phyloP scores from a whole-genome alignment of 495 filamentous ascomycete genomes.

The Penicillium angulare region DNA sequence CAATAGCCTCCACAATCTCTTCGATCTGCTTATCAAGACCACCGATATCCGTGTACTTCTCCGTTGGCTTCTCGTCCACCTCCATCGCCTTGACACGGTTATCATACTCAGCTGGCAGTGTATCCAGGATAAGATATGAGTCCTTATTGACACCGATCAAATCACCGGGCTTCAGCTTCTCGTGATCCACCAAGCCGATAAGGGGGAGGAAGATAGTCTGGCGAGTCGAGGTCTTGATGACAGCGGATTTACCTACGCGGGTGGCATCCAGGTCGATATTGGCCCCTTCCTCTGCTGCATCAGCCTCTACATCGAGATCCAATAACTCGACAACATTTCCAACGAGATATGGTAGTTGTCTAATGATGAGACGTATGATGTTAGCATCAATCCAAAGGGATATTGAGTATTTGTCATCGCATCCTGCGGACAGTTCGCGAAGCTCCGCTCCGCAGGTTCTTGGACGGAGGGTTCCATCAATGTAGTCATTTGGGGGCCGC shows the following conservation, averaged over 20 bases:
- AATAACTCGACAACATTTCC: constrained; percentile 97
- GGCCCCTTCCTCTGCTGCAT: constrained; percentile 94
- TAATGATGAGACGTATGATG: constrained; percentile 32
- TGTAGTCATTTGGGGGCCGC: constrained; percentile 12
- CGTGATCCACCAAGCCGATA: constrained; percentile 93
- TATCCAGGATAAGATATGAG: constrained; percentile 97
- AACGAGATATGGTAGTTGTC: constrained; percentile 96
- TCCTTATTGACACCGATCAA: constrained; percentile 99
- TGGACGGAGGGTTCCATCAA: neutral
- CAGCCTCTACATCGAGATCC: constrained; percentile 93
- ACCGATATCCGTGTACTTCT: constrained; percentile 98
- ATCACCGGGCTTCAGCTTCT: constrained; percentile 89
- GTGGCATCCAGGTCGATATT: constrained; percentile 99
- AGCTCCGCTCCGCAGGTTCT: neutral
- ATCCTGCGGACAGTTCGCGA: neutral
- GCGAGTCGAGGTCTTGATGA: constrained; percentile 99
- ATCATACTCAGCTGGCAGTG: constrained; percentile 98
- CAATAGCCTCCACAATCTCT: constrained; percentile 98
- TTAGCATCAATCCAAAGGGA: neutral
- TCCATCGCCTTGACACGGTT: constrained; percentile 99
- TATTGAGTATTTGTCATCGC: neutral
- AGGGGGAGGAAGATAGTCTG: constrained; percentile 99
- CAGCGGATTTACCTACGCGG: constrained; percentile 93
- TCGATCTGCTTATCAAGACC: constrained; percentile 99
- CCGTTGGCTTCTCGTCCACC: constrained; percentile 98